phyloP scores from a whole-genome alignment of 2,329 filamentous ascomycete genomes.

The Colletotrichum brevisporum region DNA sequence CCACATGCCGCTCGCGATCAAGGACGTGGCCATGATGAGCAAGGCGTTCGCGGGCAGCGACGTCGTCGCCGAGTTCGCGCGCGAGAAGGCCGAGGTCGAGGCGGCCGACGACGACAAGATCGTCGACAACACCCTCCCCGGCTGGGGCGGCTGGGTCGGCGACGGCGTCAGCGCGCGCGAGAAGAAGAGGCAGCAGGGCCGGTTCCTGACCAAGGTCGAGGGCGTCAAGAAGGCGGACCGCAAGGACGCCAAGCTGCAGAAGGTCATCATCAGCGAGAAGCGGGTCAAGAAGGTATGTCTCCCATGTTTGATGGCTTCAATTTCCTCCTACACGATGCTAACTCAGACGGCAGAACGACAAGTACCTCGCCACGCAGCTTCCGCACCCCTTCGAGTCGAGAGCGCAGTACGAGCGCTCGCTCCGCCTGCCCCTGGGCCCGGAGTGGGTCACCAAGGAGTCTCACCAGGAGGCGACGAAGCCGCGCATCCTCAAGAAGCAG shows the following conservation, averaged over 20 bases:
- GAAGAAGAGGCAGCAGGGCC: slow-evolving; percentile 73
- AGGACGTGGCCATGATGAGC: slow-evolving; percentile 78
- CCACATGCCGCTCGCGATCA: slow-evolving; percentile 70
- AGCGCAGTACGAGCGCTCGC: slow-evolving; percentile 90
- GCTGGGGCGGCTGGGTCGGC: slow-evolving; percentile 95
- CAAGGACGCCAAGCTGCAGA: slow-evolving; percentile 84
- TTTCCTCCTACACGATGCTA: background rate
- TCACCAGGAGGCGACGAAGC: slow-evolving; percentile 91
- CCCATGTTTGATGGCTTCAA: slow-evolving; percentile 29
- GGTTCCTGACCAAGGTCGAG: slow-evolving; percentile 75
- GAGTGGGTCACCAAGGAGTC: slow-evolving; percentile 98
- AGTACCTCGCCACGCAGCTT: slow-evolving; percentile 86
- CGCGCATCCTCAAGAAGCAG: slow-evolving; percentile 90
- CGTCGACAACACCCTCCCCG: slow-evolving; percentile 87
- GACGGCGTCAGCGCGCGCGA: slow-evolving; percentile 82
- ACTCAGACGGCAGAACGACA: slow-evolving; percentile 73
- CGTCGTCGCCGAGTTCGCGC: slow-evolving; percentile 83
- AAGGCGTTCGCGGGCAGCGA: slow-evolving; percentile 91
- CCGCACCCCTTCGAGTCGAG: slow-evolving; percentile 92
- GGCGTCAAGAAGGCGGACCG: slow-evolving; percentile 83
- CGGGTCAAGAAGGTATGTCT: slow-evolving; percentile 80
- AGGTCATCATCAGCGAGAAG: slow-evolving; percentile 95
- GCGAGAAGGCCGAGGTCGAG: slow-evolving; percentile 81
- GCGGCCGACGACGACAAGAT: slow-evolving; percentile 87
- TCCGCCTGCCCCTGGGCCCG: slow-evolving; percentile 88